These are phyloP conservation scores for Penicillium dipodomyicola DNA, from an alignment of 495 filamentous ascomycete species.

Conservation along the genomic window DNA sequence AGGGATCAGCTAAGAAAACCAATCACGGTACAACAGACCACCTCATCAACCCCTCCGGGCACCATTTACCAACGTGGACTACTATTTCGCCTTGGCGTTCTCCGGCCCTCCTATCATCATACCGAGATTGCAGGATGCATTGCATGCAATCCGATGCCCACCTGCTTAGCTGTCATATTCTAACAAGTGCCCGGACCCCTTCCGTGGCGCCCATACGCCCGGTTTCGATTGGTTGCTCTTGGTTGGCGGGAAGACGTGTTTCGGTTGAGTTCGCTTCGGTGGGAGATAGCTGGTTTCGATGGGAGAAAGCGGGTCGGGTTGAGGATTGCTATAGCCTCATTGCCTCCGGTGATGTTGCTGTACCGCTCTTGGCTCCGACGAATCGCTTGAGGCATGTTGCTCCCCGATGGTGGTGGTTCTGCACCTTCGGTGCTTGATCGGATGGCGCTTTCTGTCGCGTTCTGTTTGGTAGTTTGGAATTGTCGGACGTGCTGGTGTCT, in stretches of 20 bases:
- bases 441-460: background rate
- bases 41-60: background rate
- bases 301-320: background rate
- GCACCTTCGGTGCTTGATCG: background rate
- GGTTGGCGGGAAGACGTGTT: background rate
- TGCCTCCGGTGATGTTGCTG: background rate
- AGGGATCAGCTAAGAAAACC: background rate
- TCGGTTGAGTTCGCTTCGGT: background rate
- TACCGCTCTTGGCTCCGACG: background rate
- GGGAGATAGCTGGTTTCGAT: background rate
- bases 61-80: background rate
- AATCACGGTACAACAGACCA: background rate
- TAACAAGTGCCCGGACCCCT: constrained; percentile 3
- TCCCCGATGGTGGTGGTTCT: background rate
- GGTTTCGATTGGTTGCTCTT: background rate
- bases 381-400: background rate
- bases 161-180: constrained; percentile 6
- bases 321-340: background rate
- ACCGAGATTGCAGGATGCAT: background rate
- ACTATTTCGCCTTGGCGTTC: background rate
- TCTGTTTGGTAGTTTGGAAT: background rate
- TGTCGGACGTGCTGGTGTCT: background rate
- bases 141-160: background rate
- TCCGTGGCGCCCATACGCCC: background rate
- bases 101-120: background rate